A percentile compares a stretch with the other conserved stretches of the same genome.
Evolutionary conservation across 108 stramenopile species (phyloP).

Genomic region (Cyclotella choctawhatcheeana): DNA sequence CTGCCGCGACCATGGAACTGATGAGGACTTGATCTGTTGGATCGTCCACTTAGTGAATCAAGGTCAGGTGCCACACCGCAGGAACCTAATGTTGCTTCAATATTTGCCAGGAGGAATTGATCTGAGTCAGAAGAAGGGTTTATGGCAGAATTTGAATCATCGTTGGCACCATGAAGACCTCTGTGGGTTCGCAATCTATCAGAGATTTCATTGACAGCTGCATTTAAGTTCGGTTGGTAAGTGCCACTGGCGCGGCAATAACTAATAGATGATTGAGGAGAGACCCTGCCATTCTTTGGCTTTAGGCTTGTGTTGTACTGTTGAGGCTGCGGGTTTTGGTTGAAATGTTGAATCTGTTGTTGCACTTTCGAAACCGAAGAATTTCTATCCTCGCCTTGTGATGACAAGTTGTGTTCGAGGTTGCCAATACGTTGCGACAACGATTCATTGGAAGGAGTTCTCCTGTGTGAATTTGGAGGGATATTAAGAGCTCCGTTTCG

Average conservation of each 20-base stretch:
- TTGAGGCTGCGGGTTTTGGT: background rate
- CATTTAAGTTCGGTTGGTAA: conserved; percentile 16
- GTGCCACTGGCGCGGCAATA: background rate
- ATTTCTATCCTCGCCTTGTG: background rate
- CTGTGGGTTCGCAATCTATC: conserved; percentile 7
- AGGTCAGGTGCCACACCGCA: conserved; percentile 49
- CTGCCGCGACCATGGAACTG: conserved; percentile 1
- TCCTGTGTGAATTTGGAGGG: conserved; percentile 8
- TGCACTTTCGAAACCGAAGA: background rate
- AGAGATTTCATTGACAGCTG: conserved; percentile 12
- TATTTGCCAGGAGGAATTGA: conserved; percentile 48
- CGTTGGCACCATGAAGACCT: background rate
- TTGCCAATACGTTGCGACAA: background rate
- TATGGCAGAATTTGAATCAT: background rate
- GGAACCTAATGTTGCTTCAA: conserved; percentile 51
- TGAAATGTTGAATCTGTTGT: background rate
- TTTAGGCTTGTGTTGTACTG: background rate
- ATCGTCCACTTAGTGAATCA: conserved; percentile 47
- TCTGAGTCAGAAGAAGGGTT: conserved; percentile 9
- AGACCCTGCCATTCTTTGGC: background rate
- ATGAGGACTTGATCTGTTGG: conserved; percentile 7
- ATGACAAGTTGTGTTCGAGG: conserved; percentile 9
- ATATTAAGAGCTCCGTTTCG: background rate
- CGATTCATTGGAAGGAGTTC: conserved; percentile 9
- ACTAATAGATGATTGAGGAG: conserved; percentile 22